Conservation (phyloP, 2,329 filamentous ascomycete species). For the Microdochium paspali region DNA sequence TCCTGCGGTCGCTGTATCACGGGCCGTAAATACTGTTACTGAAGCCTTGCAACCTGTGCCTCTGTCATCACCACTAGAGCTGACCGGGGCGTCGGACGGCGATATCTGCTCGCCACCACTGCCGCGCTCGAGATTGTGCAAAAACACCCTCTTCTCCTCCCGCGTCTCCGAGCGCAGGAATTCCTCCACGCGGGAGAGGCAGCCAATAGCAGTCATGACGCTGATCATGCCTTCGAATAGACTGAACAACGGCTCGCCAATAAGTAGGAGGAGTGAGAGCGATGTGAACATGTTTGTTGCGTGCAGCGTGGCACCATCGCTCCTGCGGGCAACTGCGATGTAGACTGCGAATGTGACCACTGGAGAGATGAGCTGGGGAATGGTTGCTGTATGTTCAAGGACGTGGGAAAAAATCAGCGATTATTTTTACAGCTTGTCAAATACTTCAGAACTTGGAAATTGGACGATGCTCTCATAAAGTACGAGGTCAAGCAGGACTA, state of each 20-base stretch:
- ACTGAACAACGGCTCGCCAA: background rate
- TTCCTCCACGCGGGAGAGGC: background rate
- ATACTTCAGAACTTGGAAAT: too few relatives aligned
- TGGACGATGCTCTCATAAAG: too few relatives aligned
- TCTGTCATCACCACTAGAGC: too few relatives aligned
- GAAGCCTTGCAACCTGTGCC: too few relatives aligned
- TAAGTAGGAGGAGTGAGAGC: background rate
- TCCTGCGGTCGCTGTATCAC: too few relatives aligned
- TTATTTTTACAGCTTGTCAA: too few relatives aligned
- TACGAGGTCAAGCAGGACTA: background rate
- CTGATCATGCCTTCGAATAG: slow-evolving; percentile 1
- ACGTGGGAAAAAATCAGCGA: too few relatives aligned
- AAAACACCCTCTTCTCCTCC: background rate
- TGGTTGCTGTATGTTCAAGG: background rate
- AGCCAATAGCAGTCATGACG: background rate
- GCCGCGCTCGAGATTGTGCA: background rate
- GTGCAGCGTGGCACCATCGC: background rate
- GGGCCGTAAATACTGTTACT: too few relatives aligned
- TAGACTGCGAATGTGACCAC: background rate
- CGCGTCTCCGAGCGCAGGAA: background rate
- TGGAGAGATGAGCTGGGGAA: background rate
- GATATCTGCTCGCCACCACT: slow-evolving; percentile 1
- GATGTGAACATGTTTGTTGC: background rate
- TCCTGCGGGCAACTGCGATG: background rate
- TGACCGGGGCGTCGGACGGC: too few relatives aligned